Evolutionary conservation across 768 basidiomycete genomes (phyloP), one percentile per base, ranked within the genome.

Genomic region (Lactarius trivialis): DNA sequence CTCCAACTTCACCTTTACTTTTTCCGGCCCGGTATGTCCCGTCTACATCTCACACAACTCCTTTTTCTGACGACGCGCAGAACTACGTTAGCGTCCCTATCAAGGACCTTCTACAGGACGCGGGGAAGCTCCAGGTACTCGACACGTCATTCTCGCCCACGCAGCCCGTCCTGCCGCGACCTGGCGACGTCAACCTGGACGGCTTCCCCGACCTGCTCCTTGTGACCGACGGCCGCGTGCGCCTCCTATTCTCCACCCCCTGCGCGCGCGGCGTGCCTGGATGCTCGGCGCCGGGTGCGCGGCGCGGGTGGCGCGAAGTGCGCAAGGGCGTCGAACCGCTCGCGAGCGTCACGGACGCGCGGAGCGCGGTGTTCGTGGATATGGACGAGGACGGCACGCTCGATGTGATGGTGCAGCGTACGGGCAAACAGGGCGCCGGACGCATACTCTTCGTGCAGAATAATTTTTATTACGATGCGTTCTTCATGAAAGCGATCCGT

Each of bases 401-500:
- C 36, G 97, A 99, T 73, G 83, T 99, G n/a, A 79, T 97, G 73
- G 80, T 98, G 0, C 94, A 96, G 70, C 77, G 97, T 45, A 84
- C 85, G 0, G 93, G 93, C 2, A 75, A 76, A 4, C 83, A 85
- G 56, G 81, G 82, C 2, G 76, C 75, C 49, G 87, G 88, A 15
- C 83, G 80, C 43, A 75, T 91, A 19, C 70, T 84, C 5, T 96
- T 99, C 70, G 77, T 99, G 53, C 93, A 96, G 75, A 99, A 99
- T 70, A 98, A 98, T 73, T 91, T 95, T 70, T 98, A 96, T 70
- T 94, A 94, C 70, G 97, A 99, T 67, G 96, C 97, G 0, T 99
- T 99, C 78, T 99, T 98, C 82, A 79, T 98, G 56, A 98, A 98
- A 71, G 93, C 97, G 2, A 90, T 94, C 48, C 88, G 95, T 96